Conservation (phyloP, 1,284 basidiomycete genomes). For the Irpex sp. region DNA sequence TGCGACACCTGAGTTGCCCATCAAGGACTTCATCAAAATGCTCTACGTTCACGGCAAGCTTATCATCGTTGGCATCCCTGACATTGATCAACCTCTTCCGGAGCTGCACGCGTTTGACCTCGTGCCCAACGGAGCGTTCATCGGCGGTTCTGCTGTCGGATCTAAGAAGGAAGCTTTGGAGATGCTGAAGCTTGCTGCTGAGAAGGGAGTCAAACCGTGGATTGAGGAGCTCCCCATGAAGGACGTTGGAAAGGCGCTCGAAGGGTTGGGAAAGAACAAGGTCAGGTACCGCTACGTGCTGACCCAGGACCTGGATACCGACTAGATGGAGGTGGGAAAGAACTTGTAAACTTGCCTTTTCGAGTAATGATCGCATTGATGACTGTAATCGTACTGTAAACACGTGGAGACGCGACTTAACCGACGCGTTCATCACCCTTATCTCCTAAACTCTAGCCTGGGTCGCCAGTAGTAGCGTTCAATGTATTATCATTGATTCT, state of each 20-base stretch:
- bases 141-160: conserved; percentile 52
- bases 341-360: neutral
- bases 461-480: neutral
- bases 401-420: neutral
- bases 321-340: neutral
- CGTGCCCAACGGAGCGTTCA: conserved; percentile 33
- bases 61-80: conserved; percentile 53
- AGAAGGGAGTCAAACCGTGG: conserved; percentile 51
- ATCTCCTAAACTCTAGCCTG: too few species aligned
- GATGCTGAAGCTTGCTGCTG: conserved; percentile 57
- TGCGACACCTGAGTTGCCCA: conserved; percentile 26
- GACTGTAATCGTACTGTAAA: neutral
- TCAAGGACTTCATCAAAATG: conserved; percentile 38
- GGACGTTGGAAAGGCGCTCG: conserved; percentile 50
- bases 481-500: neutral
- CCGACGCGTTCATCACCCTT: neutral
- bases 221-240: conserved; percentile 56
- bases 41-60: conserved; percentile 51
- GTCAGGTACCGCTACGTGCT: conserved; percentile 51
- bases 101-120: conserved; percentile 32
- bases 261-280: conserved; percentile 48
- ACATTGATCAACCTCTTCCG: conserved; percentile 37
- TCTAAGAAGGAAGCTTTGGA: conserved; percentile 57
- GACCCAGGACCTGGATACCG: conserved; percentile 30
- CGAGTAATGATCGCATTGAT: neutral